These are phyloP conservation scores for Dendrothele bispora DNA, from an alignment of 768 basidiomycete genomes.

Conservation along the genomic window DNA sequence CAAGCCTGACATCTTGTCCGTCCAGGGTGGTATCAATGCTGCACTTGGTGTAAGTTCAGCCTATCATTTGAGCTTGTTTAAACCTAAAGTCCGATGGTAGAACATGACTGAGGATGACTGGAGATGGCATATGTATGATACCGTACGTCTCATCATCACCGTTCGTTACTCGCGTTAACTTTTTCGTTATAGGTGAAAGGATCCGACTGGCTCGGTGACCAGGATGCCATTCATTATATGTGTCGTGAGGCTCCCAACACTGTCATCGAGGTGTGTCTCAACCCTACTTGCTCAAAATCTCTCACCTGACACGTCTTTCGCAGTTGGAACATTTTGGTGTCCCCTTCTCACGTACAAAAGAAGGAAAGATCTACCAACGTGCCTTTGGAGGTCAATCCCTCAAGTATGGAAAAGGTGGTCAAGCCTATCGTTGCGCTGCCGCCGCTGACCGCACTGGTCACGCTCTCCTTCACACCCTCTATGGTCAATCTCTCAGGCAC, in stretches of 20 bases:
- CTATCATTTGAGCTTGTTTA: background rate
- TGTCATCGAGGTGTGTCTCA: constrained; percentile 75
- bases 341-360: constrained; percentile 97
- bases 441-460: constrained; percentile 99
- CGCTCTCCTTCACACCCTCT: constrained; percentile 96
- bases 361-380: constrained; percentile 99
- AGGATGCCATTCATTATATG: constrained; percentile 99
- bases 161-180: constrained; percentile 7
- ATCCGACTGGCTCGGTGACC: constrained; percentile 99
- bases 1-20: no score
- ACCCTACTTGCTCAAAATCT: background rate
- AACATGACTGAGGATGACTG: constrained; percentile 99
- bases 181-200: constrained; percentile 82
- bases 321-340: constrained; percentile 99
- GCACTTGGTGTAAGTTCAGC: constrained; percentile 76
- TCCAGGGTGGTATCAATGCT: constrained; percentile 95
- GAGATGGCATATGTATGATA: constrained; percentile 99
- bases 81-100: constrained; percentile 32
- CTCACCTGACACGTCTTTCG: background rate
- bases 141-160: constrained; percentile 47
- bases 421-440: constrained; percentile 98
- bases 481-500: constrained; percentile 98
- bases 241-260: constrained; percentile 94
- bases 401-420: constrained; percentile 96
- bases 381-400: constrained; percentile 98